These are phyloP conservation scores for Cytospora piceae DNA, from an alignment of 2,329 filamentous ascomycete species.

Conservation along the genomic window DNA sequence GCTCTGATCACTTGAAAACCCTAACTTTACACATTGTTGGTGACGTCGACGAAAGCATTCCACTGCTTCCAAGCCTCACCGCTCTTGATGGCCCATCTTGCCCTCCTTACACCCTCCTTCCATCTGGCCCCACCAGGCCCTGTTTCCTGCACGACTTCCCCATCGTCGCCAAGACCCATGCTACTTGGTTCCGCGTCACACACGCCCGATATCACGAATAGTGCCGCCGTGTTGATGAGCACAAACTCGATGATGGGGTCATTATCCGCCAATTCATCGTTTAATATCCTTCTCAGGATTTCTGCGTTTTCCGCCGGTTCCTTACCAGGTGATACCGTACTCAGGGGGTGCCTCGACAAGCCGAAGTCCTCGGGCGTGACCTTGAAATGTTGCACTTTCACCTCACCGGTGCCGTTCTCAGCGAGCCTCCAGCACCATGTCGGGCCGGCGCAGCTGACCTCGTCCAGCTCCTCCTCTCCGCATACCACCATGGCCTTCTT, in stretches of 20 bases:
- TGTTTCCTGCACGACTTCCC: conserved; percentile 76
- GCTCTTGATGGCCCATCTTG: conserved; percentile 85
- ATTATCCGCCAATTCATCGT: conserved; percentile 71
- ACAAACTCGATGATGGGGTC: conserved; percentile 93
- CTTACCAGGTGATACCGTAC: conserved; percentile 81
- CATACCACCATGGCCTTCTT: conserved; percentile 90
- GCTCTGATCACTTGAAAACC: neutral
- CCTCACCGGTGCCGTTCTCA: conserved; percentile 46
- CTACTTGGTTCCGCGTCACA: conserved; percentile 81
- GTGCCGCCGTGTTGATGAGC: conserved; percentile 86
- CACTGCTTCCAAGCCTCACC: conserved; percentile 85
- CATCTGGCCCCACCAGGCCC: conserved; percentile 87
- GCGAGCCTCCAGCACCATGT: conserved; percentile 88
- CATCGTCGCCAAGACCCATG: conserved; percentile 81
- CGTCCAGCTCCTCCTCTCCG: conserved; percentile 92
- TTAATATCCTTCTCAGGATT: conserved; percentile 78
- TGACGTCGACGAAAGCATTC: conserved; percentile 81
- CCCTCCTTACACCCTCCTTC: conserved; percentile 91
- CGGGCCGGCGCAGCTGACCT: conserved; percentile 86
- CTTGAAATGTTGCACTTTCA: conserved; percentile 74
- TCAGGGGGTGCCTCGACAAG: conserved; percentile 72
- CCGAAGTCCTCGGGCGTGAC: conserved; percentile 88
- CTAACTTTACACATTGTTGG: conserved; percentile 52
- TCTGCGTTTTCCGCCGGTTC: conserved; percentile 84
- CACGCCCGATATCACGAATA: conserved; percentile 83